phyloP scores from a whole-genome alignment of 257 asterid genomes.

The Solanum chmielewskii region DNA sequence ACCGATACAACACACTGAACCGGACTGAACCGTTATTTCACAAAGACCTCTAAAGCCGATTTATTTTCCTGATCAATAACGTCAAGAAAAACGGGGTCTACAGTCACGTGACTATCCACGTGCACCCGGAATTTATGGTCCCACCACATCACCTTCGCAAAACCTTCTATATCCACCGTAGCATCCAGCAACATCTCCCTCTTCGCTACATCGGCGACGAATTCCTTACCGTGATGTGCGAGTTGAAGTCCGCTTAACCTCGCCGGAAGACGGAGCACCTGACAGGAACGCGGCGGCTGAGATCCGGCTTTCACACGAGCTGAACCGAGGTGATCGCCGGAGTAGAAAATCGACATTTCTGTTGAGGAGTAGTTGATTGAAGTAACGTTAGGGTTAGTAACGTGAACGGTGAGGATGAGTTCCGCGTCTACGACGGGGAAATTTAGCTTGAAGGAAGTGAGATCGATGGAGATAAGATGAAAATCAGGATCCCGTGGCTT shows the following conservation, averaged over 20 bases:
- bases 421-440: conserved; percentile 86
- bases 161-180: conserved; percentile 63
- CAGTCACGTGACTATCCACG: conserved; percentile 92
- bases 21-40: background rate
- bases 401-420: conserved; percentile 74
- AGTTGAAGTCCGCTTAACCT: conserved; percentile 65
- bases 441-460: conserved; percentile 71
- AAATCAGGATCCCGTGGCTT: conserved; percentile 79
- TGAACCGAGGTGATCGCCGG: conserved; percentile 70
- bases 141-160: conserved; percentile 88
- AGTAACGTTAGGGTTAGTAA: conserved; percentile 77
- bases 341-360: conserved; percentile 66
- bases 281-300: conserved; percentile 82
- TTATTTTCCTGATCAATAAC: conserved; percentile 76
- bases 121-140: conserved; percentile 68
- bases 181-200: conserved; percentile 91
- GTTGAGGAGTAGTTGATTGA: conserved; percentile 65
- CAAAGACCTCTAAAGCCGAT: conserved; percentile 43
- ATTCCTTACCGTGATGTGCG: conserved; percentile 57
- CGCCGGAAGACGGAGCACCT: conserved; percentile 83
- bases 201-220: conserved; percentile 54
- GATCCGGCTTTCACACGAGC: conserved; percentile 73
- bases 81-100: conserved; percentile 78
- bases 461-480: conserved; percentile 74
- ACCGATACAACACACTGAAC: background rate